phyloP scores from a whole-genome alignment of 2,329 filamentous ascomycete genomes.

The Ophiocordyceps unilateralis region DNA sequence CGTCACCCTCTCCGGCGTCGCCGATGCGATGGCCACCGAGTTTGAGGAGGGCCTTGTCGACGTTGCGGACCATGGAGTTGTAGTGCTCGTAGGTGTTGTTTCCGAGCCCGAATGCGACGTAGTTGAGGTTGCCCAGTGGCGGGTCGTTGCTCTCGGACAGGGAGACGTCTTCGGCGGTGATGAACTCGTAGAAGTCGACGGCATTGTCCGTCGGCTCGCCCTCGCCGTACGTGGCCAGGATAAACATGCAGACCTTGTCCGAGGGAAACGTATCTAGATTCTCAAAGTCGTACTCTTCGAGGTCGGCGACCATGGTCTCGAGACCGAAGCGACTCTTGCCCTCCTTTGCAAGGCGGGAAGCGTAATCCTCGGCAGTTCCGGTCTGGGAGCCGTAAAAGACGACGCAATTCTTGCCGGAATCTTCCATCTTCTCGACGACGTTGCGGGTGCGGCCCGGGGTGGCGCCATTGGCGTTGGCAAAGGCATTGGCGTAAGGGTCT shows the following conservation, averaged over 20 bases:
- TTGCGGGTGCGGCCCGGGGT: constrained; percentile 79
- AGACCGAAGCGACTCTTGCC: constrained; percentile 90
- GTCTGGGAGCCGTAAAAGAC: constrained; percentile 98
- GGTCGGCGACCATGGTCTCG: constrained; percentile 94
- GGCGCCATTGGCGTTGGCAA: constrained; percentile 48
- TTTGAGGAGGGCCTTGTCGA: constrained; percentile 65
- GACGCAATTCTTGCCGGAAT: constrained; percentile 90
- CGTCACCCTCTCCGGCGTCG: constrained; percentile 82
- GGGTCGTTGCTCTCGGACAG: constrained; percentile 64
- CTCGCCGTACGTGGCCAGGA: constrained; percentile 94
- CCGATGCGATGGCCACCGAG: constrained; percentile 76
- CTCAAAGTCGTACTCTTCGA: constrained; percentile 96
- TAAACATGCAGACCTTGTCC: constrained; percentile 88
- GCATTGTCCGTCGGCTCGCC: constrained; percentile 98
- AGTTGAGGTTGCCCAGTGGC: constrained; percentile 70
- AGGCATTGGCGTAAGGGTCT: constrained; percentile 69
- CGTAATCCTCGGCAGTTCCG: constrained; percentile 95
- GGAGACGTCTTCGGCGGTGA: constrained; percentile 61
- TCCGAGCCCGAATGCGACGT: constrained; percentile 86
- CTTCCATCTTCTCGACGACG: constrained; percentile 90
- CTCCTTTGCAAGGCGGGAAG: constrained; percentile 89
- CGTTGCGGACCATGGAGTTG: constrained; percentile 92
- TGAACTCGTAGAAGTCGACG: constrained; percentile 96
- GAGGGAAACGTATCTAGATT: constrained; percentile 76
- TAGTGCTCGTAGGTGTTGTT: constrained; percentile 99